Base-by-base conservation (phyloP, 164 flowering plant species). In the Magnolia officinalis region DNA sequence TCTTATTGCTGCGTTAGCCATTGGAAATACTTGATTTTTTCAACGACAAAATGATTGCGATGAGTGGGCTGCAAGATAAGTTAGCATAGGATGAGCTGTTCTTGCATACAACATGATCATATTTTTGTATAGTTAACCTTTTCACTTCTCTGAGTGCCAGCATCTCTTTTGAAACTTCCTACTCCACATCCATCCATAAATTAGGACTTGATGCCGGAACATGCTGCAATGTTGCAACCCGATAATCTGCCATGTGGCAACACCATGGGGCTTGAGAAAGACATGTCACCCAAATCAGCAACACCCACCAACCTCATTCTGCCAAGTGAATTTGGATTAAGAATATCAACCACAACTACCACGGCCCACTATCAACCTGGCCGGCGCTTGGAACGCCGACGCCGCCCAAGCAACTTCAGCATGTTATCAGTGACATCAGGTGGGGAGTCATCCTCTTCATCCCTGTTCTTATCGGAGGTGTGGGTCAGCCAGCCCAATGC, bases 401-500 rank as follows among this genome's bases (percentile, higher is more conserved):
- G 92, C 76, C 80, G 86, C 1, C 93, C 90, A 31, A 94, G 93
- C 79, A 94, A 93, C 76, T 96, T 96, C 29, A 91, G 81, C 97
- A 96, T 94, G 88, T 92, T 92, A 74, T 92, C 93, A 16, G 97
- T 94, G 75, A 94, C 85, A 80, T 94, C 98, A 31, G 85, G 88
- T 0, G 85, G 86, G 26, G 92, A 81, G 55, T 81, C 65, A 74
- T 83, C 85, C 70, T 86, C 90, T 73, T 84, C 90, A 31, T 85
- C 83, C 21, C 50, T 77, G 72, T 63, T 82, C n/a, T 79, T 83
- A 64, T 86, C 90, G 51, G 98, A 89, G 11, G 99, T 96, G 73
- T 94, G 98, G 37, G 99, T 96, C 78, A 96, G 84, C 97, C 97
- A 96, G 16, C 94, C 95, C 82, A 94, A 81, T 45, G 98, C 98